Percentiles rank a stretch among this genome's conserved stretches.
Evolutionary conservation across 1,284 basidiomycete species (phyloP).

Genomic region (Mrakiaceae sp.): DNA sequence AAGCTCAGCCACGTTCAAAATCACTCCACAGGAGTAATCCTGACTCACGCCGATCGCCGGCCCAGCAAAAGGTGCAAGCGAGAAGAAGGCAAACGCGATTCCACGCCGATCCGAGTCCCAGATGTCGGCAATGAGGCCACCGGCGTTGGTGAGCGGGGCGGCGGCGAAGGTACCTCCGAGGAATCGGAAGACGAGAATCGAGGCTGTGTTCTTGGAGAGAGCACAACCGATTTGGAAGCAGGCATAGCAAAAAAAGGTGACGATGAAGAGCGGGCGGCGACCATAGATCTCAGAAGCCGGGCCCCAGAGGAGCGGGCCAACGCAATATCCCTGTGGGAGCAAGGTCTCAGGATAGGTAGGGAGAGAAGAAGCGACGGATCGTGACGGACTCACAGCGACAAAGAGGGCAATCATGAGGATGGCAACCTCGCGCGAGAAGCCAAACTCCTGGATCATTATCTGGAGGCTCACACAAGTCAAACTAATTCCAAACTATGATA

Average conservation of each 20-base stretch:
- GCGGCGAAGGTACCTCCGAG: constrained; percentile 46
- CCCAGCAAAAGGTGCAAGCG: constrained; percentile 67
- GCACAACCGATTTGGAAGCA: constrained; percentile 55
- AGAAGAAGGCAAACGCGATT: constrained; percentile 56
- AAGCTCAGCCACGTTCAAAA: constrained; percentile 8
- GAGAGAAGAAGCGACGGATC: not conserved
- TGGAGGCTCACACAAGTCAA: constrained; percentile 6
- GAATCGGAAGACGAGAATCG: constrained; percentile 56
- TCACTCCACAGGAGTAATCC: constrained; percentile 23
- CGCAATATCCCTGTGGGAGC: constrained; percentile 35
- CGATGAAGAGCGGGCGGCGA: constrained; percentile 50
- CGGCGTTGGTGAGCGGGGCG: constrained; percentile 39
- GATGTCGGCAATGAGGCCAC: constrained; percentile 44
- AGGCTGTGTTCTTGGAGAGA: constrained; percentile 48
- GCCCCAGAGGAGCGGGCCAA: constrained; percentile 52
- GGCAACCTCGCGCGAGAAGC: constrained; percentile 46
- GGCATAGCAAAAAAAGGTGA: constrained; percentile 50
- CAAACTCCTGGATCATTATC: constrained; percentile 44
- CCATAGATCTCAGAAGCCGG: constrained; percentile 24
- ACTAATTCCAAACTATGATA: too few species aligned
- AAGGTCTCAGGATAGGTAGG: not conserved
- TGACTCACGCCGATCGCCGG: constrained; percentile 33
- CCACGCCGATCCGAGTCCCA: constrained; percentile 61
- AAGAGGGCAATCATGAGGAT: constrained; percentile 38
- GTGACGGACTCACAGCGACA: constrained; percentile 23